Conservation (phyloP, 805 yeast genomes). For the Ogataea polymorpha region DNA sequence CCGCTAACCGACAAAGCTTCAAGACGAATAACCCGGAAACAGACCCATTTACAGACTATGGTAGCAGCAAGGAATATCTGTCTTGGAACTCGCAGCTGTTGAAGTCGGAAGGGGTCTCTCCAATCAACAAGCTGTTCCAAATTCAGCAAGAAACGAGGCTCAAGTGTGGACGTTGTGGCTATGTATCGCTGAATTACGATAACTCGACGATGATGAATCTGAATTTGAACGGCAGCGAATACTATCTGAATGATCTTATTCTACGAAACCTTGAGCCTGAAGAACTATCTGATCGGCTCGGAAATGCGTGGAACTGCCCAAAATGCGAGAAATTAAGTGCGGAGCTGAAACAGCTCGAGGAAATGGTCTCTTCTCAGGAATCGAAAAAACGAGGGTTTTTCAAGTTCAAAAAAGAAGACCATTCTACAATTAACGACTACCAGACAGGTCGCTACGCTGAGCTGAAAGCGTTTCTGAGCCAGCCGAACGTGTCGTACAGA, state of each 20-base stretch:
- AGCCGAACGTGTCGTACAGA: slow-evolving; percentile 29
- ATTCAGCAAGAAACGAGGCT: slow-evolving; percentile 69
- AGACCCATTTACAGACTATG: slow-evolving; percentile 22
- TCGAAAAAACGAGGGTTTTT: slow-evolving; percentile 31
- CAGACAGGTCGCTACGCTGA: slow-evolving; percentile 24
- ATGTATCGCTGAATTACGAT: slow-evolving; percentile 52
- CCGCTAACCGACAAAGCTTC: slow-evolving; percentile 18
- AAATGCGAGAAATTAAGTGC: slow-evolving; percentile 45
- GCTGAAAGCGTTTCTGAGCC: slow-evolving; percentile 16
- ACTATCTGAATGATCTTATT: slow-evolving; percentile 57
- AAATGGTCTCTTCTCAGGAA: slow-evolving; percentile 1
- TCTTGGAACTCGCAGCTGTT: slow-evolving; percentile 58
- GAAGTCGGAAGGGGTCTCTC: slow-evolving; percentile 60
- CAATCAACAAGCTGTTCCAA: slow-evolving; percentile 63
- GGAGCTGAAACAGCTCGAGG: slow-evolving; percentile 18
- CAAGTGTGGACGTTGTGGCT: slow-evolving; percentile 63
- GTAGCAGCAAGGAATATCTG: slow-evolving; percentile 45
- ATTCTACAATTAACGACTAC: slow-evolving; percentile 13
- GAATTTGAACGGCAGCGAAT: slow-evolving; percentile 24
- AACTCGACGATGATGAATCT: slow-evolving; percentile 32
- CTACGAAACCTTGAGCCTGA: slow-evolving; percentile 61
- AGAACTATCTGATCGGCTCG: slow-evolving; percentile 54
- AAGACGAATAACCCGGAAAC: slow-evolving; percentile 26
- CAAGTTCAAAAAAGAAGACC: slow-evolving; percentile 16
- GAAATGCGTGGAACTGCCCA: slow-evolving; percentile 84